Evolutionary conservation across 495 filamentous ascomycete species (phyloP), one percentile per base, ranked within the genome.

Genomic region (Entonaema liquescens): DNA sequence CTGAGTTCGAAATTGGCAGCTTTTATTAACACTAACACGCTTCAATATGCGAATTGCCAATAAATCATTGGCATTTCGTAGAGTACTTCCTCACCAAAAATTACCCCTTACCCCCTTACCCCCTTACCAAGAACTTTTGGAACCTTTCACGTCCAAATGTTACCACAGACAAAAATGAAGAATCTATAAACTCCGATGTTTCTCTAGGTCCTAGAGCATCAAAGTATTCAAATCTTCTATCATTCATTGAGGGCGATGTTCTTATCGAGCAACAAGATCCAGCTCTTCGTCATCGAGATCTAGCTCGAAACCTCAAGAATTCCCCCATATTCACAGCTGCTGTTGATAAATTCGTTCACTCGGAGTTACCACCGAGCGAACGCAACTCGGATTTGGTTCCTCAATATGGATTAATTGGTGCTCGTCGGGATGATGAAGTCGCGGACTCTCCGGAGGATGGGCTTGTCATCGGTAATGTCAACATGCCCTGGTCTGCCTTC

Each of bases 401-500:
- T 0, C 68, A 71, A 7, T 71, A 71, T 28, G 68, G 68, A 21
- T 57, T 71, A n/a, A 42, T 71, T 17, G 68, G 68, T 3, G 36
- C 40, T 28, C 52, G 59, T 33, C 31, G 60, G 13, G 62, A 71
- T 1, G 28, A 2, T 6, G 11, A 35, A 4, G 5, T 1, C 1
- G 8, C 5, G 47, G 17, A 26, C 23, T 33, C 56, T 12, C 36
- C 2, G 23, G 68, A 71, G 17, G 83, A 86, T 49, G 75, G 77
- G 0, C 79, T 83, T 1, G 66, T 89, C 3, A 79, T 87, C 31
- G 74, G 87, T 42, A 91, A 91, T 67, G 82, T 86, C 15, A 85
- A 86, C 42, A 75, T 57, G 80, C 89, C 17, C 5, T 88, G 82
- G 63, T 89, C 87, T 5, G 81, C 82, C 0, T 90, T 90, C 73